A percentile compares a stretch with the other conserved stretches of the same genome.
Conservation (phyloP, 345 rosid species). For the Gossypium ekmanianum region DNA sequence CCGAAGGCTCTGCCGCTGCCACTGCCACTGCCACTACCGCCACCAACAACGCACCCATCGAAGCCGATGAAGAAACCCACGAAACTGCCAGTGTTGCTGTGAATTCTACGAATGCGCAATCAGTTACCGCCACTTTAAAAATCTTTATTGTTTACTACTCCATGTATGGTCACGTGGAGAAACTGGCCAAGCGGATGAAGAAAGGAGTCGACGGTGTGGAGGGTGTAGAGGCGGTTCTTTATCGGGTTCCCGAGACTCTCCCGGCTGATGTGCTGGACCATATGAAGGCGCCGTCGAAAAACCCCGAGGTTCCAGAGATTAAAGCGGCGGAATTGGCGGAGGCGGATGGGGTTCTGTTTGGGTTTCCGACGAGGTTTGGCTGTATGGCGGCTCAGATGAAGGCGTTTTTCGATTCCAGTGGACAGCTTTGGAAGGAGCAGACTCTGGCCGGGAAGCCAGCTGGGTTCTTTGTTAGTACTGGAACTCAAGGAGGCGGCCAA, state of each 20-base stretch:
- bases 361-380: constrained; percentile 79
- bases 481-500: constrained; percentile 90
- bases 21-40: not conserved
- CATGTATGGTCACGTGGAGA: constrained; percentile 77
- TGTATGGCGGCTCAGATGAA: constrained; percentile 85
- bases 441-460: constrained; percentile 80
- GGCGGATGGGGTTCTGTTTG: constrained; percentile 67
- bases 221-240: constrained; percentile 53
- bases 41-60: constrained; percentile 38
- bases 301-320: constrained; percentile 44
- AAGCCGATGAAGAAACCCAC: constrained; percentile 28
- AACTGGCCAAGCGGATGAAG: constrained; percentile 62
- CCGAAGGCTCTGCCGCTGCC: constrained; percentile 23
- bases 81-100: constrained; percentile 21
- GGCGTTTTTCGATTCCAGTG: constrained; percentile 66
- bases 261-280: constrained; percentile 43
- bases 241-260: constrained; percentile 62
- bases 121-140: constrained; percentile 32
- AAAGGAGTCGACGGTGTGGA: constrained; percentile 56
- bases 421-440: constrained; percentile 58
- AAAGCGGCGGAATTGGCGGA: constrained; percentile 44
- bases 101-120: constrained; percentile 3
- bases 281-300: constrained; percentile 54
- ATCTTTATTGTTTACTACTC: constrained; percentile 57
- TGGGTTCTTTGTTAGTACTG: constrained; percentile 77